Evolutionary conservation across 2,329 filamentous ascomycete genomes (phyloP).

Genomic region (Sphaerostilbella broomeana): DNA sequence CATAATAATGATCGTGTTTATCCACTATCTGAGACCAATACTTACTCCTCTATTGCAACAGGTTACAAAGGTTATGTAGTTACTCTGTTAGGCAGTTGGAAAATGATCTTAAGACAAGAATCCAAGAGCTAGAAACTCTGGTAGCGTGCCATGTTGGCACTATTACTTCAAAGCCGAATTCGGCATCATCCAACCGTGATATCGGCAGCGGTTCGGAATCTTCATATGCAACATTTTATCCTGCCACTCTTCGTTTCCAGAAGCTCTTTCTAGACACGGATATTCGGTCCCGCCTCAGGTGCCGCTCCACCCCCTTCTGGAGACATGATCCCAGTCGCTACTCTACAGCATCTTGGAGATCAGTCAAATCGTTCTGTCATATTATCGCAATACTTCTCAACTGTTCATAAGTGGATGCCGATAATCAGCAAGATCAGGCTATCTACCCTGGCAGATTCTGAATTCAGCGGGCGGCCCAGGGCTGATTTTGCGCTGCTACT

Average conservation of each 20-base stretch:
- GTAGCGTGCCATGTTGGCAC: slow-evolving; percentile 5
- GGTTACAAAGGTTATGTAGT: slow-evolving; percentile 9
- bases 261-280: slow-evolving; percentile 13
- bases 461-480: neutral
- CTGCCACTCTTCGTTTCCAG: slow-evolving; percentile 11
- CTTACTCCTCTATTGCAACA: too few species aligned
- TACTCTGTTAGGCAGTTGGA: slow-evolving; percentile 7
- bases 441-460: slow-evolving; percentile 1
- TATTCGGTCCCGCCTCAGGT: neutral
- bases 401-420: slow-evolving; percentile 13
- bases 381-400: slow-evolving; percentile 12
- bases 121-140: slow-evolving; percentile 14
- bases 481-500: slow-evolving; percentile 17
- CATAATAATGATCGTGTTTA: too few species aligned
- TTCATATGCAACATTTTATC: neutral
- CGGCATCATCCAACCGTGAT: neutral
- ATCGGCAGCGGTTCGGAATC: neutral
- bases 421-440: slow-evolving; percentile 12
- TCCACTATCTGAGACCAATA: too few species aligned
- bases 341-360: slow-evolving; percentile 4
- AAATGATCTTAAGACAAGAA: slow-evolving; percentile 8
- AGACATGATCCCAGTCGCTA: slow-evolving; percentile 4
- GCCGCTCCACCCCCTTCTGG: neutral
- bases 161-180: slow-evolving; percentile 1
- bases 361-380: slow-evolving; percentile 1